Percentiles rank a stretch among this genome's conserved stretches.
Conservation (phyloP, 768 basidiomycete genomes). For the Collybiopsis luxurians region DNA sequence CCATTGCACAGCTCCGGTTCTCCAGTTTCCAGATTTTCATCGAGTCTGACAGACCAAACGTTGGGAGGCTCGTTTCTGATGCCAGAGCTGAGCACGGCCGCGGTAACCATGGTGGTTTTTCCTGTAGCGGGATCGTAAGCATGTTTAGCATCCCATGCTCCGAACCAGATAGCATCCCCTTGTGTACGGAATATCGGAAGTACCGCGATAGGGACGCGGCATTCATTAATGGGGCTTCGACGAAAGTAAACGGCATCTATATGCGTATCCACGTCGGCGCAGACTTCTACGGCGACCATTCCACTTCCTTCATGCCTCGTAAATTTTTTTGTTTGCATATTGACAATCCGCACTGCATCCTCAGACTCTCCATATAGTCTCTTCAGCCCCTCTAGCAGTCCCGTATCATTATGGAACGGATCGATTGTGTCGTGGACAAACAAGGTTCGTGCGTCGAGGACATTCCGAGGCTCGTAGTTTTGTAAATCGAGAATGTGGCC, state of each 20-base stretch:
- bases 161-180: slow-evolving; percentile 34
- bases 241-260: slow-evolving; percentile 20
- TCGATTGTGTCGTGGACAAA: slow-evolving; percentile 18
- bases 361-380: slow-evolving; percentile 26
- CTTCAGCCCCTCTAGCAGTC: slow-evolving; percentile 5
- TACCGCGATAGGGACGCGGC: neutral
- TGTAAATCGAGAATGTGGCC: slow-evolving; percentile 27
- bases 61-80: slow-evolving; percentile 31
- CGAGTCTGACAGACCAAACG: slow-evolving; percentile 28
- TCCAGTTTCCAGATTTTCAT: neutral
- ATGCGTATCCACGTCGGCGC: slow-evolving; percentile 38
- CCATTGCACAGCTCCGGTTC: slow-evolving; percentile 6
- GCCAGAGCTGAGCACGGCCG: slow-evolving; percentile 30
- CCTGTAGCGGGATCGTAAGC: slow-evolving; percentile 17
- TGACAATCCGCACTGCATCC: slow-evolving; percentile 33
- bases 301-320: slow-evolving; percentile 4
- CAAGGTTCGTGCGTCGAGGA: slow-evolving; percentile 30
- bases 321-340: slow-evolving; percentile 15
- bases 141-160: slow-evolving; percentile 31
- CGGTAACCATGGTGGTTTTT: slow-evolving; percentile 21
- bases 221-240: slow-evolving; percentile 17
- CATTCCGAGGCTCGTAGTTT: slow-evolving; percentile 25
- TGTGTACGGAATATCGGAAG: slow-evolving; percentile 27
- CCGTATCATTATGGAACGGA: neutral
- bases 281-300: slow-evolving; percentile 33